Base-by-base conservation (phyloP, 2,329 filamentous ascomycete genomes). In the Epichloe gansuensis region DNA sequence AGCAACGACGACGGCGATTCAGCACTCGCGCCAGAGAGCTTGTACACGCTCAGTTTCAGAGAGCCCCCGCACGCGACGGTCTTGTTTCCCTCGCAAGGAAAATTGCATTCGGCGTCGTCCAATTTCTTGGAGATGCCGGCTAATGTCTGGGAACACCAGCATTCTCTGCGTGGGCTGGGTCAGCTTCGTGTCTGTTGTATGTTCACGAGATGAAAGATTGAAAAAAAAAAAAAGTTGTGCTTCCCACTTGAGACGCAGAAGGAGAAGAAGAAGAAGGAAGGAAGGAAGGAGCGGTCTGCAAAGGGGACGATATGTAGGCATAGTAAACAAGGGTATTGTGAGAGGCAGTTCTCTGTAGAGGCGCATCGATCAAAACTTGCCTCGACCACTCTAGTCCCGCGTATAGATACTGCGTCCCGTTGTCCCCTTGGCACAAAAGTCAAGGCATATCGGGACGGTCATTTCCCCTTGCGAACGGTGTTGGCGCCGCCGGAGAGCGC, bases 61-160 rank as follows among this genome's bases (percentile, higher is more conserved):
- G 67, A 59, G 2, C 79, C 80, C 17, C 80, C 80, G 55, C 80
- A 84, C 2, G 74, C 67, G 48, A 76, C 69, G 1, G 65, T 68
- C 15, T 65, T 64, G 60, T 80, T 74, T 2, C 78, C 80, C 46
- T 75, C 72, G 57, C 81, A 83, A 0, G 75, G 64, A 35, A 74
- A 69, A 53, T 74, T 64, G 64, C 80, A 83, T 2, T 66, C 65
- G 17, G 57, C 58, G 23, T 81, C 77, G 34, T 69, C 59, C 9
- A 80, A 62, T 55, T 72, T 70, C 9, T 60, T 62, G 15, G 76
- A 71, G 25, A 79, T 69, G 8, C 65, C 63, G 8, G 72, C 72
- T n/a, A 83, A 59, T 46, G 67, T 67, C 17, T 73, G 67, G 23
- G 75, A 71, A 63, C 81, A 83, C 73, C 77, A 83, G 70, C 80